Evolutionary conservation across 441 rosid genomes (phyloP), one percentile per base, ranked within the genome.

Genomic region (Adansonia grandidieri): DNA sequence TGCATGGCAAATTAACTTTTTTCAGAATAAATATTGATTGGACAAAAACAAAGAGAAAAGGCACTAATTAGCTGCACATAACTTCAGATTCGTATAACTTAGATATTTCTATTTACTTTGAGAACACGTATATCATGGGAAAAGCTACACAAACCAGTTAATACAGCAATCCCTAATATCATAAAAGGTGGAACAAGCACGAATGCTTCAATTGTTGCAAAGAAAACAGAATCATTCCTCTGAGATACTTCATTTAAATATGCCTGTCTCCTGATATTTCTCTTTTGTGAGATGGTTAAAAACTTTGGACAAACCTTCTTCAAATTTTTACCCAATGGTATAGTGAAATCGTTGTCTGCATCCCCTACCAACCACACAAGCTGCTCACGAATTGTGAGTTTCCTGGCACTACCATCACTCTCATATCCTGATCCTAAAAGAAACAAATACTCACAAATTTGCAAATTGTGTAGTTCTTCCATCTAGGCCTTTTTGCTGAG

Each of bases 191-290:
- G 99, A 67, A 93, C 93, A 72, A 96, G 61, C 0, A 93, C 91
- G 78, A 96, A 93, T 44, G 95, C 98, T 6, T 95, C 99, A 6
- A 96, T 85, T 28, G 32, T 28, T 70, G 99, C 93, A 61, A 92
- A 93, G 92, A 96, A 93, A 80, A 84, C 87, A 0, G 97, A 88
- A 81, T 96, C 98, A 64, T 96, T 93, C 88, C 98, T 96, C 78
- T 76, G 90, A 71, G 99, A 93, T 20, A 92, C 99, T 80, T 96
- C 93, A 10, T 88, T 57, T 65, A 96, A 84, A 80, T 93, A 90
- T 44, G 89, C 80, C 83, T 93, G 98, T 74, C 99, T 91, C 84
- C 70, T 92, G 54, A 96, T 93, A 84, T 96, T 96, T 82, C 99
- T 90, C 91, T 91, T 96, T 90, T 96, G 98, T 44, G 97, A 93